phyloP scores from a whole-genome alignment of 306 rosid genomes.

The Vigna hirtella region DNA sequence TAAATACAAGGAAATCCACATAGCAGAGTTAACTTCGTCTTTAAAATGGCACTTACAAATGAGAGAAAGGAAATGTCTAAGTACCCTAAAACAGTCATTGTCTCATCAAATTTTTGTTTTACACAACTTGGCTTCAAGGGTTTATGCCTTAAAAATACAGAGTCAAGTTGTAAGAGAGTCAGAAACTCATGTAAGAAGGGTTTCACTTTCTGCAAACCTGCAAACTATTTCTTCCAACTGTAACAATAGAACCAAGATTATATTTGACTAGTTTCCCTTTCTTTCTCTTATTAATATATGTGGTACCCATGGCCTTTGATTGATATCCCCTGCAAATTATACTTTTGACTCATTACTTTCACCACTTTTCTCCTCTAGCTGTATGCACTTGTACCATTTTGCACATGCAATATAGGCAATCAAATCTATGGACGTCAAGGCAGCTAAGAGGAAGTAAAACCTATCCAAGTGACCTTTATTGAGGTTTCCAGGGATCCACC shows the following conservation, averaged over 20 bases:
- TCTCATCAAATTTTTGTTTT: constrained; percentile 45
- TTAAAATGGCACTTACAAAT: constrained; percentile 54
- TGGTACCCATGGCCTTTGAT: constrained; percentile 48
- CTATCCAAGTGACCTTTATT: constrained; percentile 93
- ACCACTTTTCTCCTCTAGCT: constrained; percentile 65
- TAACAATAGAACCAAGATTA: constrained; percentile 16
- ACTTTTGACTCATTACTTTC: constrained; percentile 57
- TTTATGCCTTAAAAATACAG: neutral
- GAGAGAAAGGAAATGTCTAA: constrained; percentile 50
- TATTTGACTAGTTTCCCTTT: constrained; percentile 51
- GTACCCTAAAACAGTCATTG: constrained; percentile 55
- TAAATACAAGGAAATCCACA: constrained; percentile 26
- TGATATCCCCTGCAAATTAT: constrained; percentile 44
- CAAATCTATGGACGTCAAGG: constrained; percentile 78
- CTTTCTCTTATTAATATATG: constrained; percentile 61
- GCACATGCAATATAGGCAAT: constrained; percentile 77
- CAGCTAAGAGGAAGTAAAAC: constrained; percentile 95
- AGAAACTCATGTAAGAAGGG: constrained; percentile 53
- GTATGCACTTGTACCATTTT: constrained; percentile 91
- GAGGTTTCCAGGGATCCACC: constrained; percentile 99
- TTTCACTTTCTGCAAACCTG: constrained; percentile 42
- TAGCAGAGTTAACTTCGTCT: constrained; percentile 44
- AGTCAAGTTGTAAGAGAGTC: constrained; percentile 45
- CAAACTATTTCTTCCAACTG: constrained; percentile 47
- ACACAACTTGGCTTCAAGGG: constrained; percentile 45